Evolutionary conservation across 352 stramenopile genomes (phyloP).

Genomic region (Pythium dissimile): DNA sequence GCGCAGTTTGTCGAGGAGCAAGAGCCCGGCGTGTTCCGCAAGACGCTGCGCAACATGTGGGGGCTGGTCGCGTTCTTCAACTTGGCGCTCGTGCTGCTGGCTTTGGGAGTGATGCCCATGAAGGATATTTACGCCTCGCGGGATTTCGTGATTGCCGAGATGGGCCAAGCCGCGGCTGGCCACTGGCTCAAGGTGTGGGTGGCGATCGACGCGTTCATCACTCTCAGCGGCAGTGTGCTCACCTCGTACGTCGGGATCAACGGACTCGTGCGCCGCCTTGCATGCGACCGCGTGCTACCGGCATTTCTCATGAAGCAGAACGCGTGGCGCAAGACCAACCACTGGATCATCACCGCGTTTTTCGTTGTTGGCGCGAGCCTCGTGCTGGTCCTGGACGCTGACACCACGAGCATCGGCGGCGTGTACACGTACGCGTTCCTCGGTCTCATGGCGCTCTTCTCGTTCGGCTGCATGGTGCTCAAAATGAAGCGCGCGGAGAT

Average conservation of each 20-base stretch:
- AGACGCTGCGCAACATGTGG: conserved; percentile 95
- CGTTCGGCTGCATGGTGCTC: conserved; percentile 91
- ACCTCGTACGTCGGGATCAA: conserved; percentile 93
- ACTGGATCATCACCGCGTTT: conserved; percentile 91
- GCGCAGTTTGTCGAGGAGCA: conserved; percentile 95
- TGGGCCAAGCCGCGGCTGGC: conserved; percentile 82
- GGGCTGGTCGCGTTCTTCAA: conserved; percentile 93
- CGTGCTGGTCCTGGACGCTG: conserved; percentile 86
- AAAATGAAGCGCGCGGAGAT: conserved; percentile 93
- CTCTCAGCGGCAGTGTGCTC: conserved; percentile 90
- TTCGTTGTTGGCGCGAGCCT: conserved; percentile 87
- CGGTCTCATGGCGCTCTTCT: conserved; percentile 93
- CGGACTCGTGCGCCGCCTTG: conserved; percentile 89
- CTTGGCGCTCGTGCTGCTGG: conserved; percentile 89
- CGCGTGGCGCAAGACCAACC: conserved; percentile 84
- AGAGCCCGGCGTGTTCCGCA: conserved; percentile 89
- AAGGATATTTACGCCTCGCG: conserved; percentile 59
- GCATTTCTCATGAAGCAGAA: conserved; percentile 81
- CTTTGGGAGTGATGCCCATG: conserved; percentile 87
- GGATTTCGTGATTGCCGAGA: conserved; percentile 89
- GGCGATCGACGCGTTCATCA: conserved; percentile 91
- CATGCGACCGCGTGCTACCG: conserved; percentile 86
- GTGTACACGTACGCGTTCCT: conserved; percentile 96
- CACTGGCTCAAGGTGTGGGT: conserved; percentile 72
- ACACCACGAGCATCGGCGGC: conserved; percentile 89